A percentile compares a stretch with the other conserved stretches of the same genome.
Evolutionary conservation across 116 monocot genomes (phyloP).

Genomic region (Posidonia oceanica): DNA sequence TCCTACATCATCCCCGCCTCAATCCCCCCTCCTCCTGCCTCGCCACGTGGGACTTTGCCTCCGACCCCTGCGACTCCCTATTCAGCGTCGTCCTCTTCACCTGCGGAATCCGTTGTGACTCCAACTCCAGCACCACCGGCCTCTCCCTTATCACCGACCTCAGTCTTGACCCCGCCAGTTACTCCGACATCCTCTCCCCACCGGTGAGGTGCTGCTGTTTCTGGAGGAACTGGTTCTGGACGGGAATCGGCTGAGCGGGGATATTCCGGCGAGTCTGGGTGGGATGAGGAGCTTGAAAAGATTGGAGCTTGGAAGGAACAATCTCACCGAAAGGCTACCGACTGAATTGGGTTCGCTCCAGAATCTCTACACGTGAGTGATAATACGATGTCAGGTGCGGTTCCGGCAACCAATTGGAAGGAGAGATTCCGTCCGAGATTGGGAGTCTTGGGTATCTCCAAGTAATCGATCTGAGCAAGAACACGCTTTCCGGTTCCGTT

Average conservation of each 20-base stretch:
- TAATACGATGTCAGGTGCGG: slow-evolving; percentile 32
- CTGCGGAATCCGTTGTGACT: slow-evolving; percentile 54
- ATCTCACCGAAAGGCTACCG: slow-evolving; percentile 36
- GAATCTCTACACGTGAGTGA: slow-evolving; percentile 32
- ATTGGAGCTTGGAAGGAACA: slow-evolving; percentile 43
- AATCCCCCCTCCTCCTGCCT: slow-evolving; percentile 51
- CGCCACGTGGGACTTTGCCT: slow-evolving; percentile 50
- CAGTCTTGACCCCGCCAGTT: slow-evolving; percentile 52
- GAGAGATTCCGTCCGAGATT: slow-evolving; percentile 14
- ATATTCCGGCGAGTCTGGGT: slow-evolving; percentile 14
- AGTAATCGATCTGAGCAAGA: slow-evolving; percentile 49
- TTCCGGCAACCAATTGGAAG: slow-evolving; percentile 31
- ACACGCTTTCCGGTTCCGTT: slow-evolving; percentile 30
- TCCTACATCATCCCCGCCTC: slow-evolving; percentile 24
- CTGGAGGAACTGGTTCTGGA: slow-evolving; percentile 30
- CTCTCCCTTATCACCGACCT: slow-evolving; percentile 41
- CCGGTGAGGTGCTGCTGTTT: slow-evolving; percentile 18
- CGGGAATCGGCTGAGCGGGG: slow-evolving; percentile 41
- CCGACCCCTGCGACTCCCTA: slow-evolving; percentile 60
- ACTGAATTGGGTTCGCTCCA: slow-evolving; percentile 11
- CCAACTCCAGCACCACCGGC: slow-evolving; percentile 11
- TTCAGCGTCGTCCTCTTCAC: slow-evolving; percentile 41
- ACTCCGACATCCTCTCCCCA: slow-evolving; percentile 38
- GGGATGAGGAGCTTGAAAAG: slow-evolving; percentile 16
- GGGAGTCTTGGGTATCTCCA: slow-evolving; percentile 13